Base-by-base conservation (phyloP, 1,139 yeast species). In the Suhomyces guaymorum region DNA sequence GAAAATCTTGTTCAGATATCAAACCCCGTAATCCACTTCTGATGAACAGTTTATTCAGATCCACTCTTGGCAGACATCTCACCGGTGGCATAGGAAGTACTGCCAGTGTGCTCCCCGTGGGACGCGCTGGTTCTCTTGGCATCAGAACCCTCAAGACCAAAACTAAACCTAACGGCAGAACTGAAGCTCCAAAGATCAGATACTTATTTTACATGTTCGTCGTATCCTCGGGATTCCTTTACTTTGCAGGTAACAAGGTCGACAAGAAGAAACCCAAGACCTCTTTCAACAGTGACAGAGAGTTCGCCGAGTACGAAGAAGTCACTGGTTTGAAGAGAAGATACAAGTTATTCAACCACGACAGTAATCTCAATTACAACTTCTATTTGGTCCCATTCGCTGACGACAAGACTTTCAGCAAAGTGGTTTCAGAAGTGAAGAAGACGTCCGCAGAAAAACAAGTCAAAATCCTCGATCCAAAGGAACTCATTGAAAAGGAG, bases 241-340 rank as follows among this genome's bases (percentile, higher is more conserved):
- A 66, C 33, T 66, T 70, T 43, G 80, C 77, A 2, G 77, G 78
- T 3, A 61, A 64, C 19, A 61, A 63, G 18, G 68, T 81, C n/a
- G 80, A 78, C 39, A 73, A 74, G 44, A 43, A 48, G 12, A 52
- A 44, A 27, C 78, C 77, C 15, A 75, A 74, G 49, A 78, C 63
- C 24, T 53, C 63, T 14, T 69, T 78, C 19, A 66, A 66, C 44
- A 66, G 80, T 8, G 86, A 80, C 47, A 72, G 71, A 38, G 94
- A 85, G 49, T 82, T 78, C 65, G 51, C 63, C 26, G 69, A 66
- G 33, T 65, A 66, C 41, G 82, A 78, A 44, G 57, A 66, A 31
- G 49, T 67, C 44, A 64, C 72, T 6, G 80, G 82, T 4, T 66
- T 80, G 47, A 80, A 67, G 51, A 69, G 86, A 54, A 70, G 82